Evolutionary conservation across 768 basidiomycete species (phyloP), one percentile per base, ranked within the genome.

Genomic region (Suillus cothurnatus): DNA sequence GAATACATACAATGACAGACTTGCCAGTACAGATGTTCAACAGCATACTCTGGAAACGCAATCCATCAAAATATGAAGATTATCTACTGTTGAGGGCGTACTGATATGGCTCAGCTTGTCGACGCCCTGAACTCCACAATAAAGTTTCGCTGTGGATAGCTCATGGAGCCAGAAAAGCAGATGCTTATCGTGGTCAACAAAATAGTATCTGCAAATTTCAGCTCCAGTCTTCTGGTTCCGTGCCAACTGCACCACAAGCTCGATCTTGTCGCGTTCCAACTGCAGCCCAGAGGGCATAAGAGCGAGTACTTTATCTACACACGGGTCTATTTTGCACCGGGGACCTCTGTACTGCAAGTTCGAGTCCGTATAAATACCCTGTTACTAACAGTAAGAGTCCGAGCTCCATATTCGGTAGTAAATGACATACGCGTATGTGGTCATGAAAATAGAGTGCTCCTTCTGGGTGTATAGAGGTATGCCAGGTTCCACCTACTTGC

Each of bases 361-460:
- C 12, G 79, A 79, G 66, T 87, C 85, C 0, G 85, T 86, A 53
- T 80, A 84, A 6, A 83, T 72, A 28, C 77, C 77, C 82, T 84
- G 38, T 59, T 31, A 7, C 19, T 28, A 41, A 28, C 26, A 41
- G 38, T 64, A 14, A 56, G 57, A 56, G 4, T 60, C 28, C 39
- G 9, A 64, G 38, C 2, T 9, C 39, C 1, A 39, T 26, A 56
- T 39, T 17, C 2, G 7, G 6, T 50, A 12, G 4, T 19, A 5
- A 38, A 11, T 15, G 36, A 61, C 76, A 0, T 58, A 84, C 86
- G 72, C 80, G 79, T 11, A 71, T 67, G 45, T 65, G 23, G 55
- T 86, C 75, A 67, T 77, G 80, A 64, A 85, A 88, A 70, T 88
- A 88, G 17, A 81, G 76, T 14, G 79, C 80, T 6, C 87, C 87